Conservation (phyloP, 2,329 filamentous ascomycete genomes). For the Paecilomyces fulvus region DNA sequence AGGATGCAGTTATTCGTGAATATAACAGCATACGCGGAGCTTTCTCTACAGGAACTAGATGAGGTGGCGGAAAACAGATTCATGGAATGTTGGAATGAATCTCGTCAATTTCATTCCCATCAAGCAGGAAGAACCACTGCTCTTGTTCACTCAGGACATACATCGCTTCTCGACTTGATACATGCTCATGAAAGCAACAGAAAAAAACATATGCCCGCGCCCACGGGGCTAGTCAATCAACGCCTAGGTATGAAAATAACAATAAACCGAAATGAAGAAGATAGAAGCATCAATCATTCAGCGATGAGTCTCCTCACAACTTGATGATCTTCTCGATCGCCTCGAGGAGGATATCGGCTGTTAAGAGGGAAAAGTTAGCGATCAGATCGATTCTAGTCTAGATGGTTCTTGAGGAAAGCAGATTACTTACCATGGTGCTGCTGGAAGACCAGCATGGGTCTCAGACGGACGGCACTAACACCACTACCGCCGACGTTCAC, state of each 20-base stretch:
- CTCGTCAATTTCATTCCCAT: no score
- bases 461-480: constrained; percentile 62
- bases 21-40: no score
- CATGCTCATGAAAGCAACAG: neutral
- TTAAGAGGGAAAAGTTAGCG: constrained; percentile 10
- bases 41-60: no score
- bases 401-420: no score
- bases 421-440: constrained; percentile 64
- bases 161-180: neutral
- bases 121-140: no score
- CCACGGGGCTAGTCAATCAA: neutral
- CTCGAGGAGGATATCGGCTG: constrained; percentile 68
- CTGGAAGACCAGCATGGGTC: constrained; percentile 91
- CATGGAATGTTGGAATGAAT: no score
- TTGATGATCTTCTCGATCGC: constrained; percentile 66
- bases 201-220: neutral
- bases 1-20: no score
- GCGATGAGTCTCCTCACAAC: constrained; percentile 19
- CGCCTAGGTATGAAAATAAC: neutral
- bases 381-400: no score
- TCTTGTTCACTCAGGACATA: neutral
- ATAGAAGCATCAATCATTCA: neutral
- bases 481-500: constrained; percentile 85
- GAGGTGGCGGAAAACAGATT: no score
- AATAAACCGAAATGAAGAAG: neutral